phyloP scores from a whole-genome alignment of 164 flowering plant species.

The Vitis labrusca region DNA sequence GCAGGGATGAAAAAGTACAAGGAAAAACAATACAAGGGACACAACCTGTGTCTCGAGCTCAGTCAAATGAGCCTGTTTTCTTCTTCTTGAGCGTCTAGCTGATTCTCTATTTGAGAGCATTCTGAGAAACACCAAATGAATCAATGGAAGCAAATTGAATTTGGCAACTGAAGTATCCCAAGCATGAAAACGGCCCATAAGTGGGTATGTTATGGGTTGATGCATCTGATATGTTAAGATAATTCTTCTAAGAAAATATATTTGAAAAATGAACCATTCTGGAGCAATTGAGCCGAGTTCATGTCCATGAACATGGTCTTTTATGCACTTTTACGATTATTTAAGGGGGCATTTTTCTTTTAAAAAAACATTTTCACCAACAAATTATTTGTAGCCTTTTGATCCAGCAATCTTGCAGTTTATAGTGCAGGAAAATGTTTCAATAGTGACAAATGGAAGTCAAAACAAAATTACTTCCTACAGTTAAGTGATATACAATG shows the following conservation, averaged over 20 bases:
- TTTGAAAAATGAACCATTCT: no score
- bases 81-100: constrained; percentile 92
- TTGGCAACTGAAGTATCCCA: background rate
- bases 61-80: constrained; percentile 92
- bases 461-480: background rate
- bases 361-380: no score
- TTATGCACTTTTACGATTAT: no score
- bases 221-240: no score
- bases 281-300: no score
- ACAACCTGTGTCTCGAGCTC: constrained; percentile 91
- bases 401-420: no score
- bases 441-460: background rate
- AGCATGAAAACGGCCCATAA: constrained; percentile 1
- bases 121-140: constrained; percentile 36
- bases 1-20: background rate
- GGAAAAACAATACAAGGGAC: background rate
- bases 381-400: no score
- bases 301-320: no score
- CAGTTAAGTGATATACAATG: background rate
- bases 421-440: no score
- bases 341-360: no score
- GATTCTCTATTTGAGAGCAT: constrained; percentile 98
- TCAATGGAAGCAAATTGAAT: background rate
- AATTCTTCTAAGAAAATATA: no score
- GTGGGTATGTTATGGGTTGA: background rate